These are phyloP conservation scores for Hemileccinum rubropunctum DNA, from an alignment of 768 basidiomycete species.

Conservation along the genomic window DNA sequence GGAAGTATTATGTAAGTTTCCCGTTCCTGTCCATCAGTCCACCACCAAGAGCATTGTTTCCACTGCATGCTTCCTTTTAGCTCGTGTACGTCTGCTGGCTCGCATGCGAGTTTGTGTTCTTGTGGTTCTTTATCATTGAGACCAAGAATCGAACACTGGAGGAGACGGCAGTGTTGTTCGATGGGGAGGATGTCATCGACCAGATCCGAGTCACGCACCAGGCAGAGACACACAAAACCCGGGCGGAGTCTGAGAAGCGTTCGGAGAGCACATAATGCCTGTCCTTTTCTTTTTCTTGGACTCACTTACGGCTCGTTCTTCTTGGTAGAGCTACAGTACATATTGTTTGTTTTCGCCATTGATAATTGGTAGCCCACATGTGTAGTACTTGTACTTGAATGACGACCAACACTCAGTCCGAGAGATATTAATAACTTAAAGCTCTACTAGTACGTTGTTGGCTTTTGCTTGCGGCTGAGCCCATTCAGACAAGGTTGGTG, in stretches of 20 bases:
- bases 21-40: not conserved
- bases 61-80: slow-evolving; percentile 19
- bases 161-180: slow-evolving; percentile 78
- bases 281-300: too few species aligned
- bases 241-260: slow-evolving; percentile 22
- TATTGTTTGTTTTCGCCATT: too few species aligned
- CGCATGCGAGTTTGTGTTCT: slow-evolving; percentile 59
- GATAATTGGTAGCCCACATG: too few species aligned
- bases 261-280: slow-evolving; percentile 4
- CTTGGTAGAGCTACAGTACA: too few species aligned
- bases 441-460: too few species aligned
- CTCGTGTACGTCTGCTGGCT: slow-evolving; percentile 74
- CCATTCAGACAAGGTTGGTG: too few species aligned
- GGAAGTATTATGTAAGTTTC: slow-evolving; percentile 71
- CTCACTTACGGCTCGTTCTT: too few species aligned
- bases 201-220: slow-evolving; percentile 31
- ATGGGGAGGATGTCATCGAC: slow-evolving; percentile 55
- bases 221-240: slow-evolving; percentile 18
- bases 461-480: too few species aligned
- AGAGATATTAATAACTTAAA: too few species aligned
- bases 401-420: too few species aligned
- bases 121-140: slow-evolving; percentile 68
- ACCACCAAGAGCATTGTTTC: not conserved
- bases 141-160: slow-evolving; percentile 73
- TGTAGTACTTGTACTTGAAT: too few species aligned